phyloP scores from a whole-genome alignment of 1,139 yeast genomes.

The Yamadazyma blattariae region DNA sequence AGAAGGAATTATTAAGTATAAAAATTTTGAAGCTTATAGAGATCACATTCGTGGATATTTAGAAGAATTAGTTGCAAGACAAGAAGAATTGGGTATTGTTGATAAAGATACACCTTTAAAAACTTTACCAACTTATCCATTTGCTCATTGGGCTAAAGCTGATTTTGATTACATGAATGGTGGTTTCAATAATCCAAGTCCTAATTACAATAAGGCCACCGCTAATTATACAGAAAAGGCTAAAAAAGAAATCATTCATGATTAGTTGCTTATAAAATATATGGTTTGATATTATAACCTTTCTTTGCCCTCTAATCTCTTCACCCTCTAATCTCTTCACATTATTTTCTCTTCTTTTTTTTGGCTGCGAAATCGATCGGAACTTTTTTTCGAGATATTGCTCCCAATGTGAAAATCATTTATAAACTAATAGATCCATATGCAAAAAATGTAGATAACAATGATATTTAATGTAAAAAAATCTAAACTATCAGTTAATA shows the following conservation, averaged over 20 bases:
- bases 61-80: conserved; percentile 55
- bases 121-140: conserved; percentile 64
- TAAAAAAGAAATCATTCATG: conserved; percentile 11
- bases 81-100: conserved; percentile 54
- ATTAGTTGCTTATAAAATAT: conserved; percentile 1
- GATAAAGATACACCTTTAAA: conserved; percentile 54
- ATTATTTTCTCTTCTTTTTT: too few relatives aligned
- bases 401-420: too few relatives aligned
- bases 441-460: too few relatives aligned
- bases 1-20: conserved; percentile 60
- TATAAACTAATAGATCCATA: too few relatives aligned
- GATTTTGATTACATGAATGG: conserved; percentile 42
- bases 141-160: conserved; percentile 47
- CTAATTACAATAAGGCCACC: conserved; percentile 20
- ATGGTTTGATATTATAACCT: not conserved
- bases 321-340: not conserved
- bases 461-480: too few relatives aligned
- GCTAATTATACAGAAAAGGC: conserved; percentile 12
- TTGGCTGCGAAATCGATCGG: too few relatives aligned
- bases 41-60: conserved; percentile 59
- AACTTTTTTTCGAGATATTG: too few relatives aligned
- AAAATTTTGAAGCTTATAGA: conserved; percentile 54
- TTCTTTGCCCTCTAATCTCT: too few relatives aligned
- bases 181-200: conserved; percentile 49
- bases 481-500: too few relatives aligned